Conservation (phyloP, 768 basidiomycete genomes). For the Chalciporus sphaerocephalus region DNA sequence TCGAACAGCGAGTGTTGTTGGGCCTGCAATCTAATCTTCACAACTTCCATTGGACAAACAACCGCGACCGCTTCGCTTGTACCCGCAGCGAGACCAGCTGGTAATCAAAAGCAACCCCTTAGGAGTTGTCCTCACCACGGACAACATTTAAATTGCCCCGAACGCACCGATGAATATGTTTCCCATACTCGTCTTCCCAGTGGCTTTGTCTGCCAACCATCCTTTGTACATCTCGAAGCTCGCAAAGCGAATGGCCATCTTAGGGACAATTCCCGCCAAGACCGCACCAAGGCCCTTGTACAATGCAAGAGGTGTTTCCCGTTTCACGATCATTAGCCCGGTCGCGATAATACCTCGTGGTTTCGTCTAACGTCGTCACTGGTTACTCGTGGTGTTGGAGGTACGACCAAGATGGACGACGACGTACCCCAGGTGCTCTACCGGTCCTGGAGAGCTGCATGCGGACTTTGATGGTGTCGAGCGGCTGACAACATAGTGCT, state of each 20-base stretch:
- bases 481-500: constrained; percentile 84
- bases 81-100: constrained; percentile 92
- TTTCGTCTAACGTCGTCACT: constrained; percentile 56
- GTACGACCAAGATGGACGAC: neutral
- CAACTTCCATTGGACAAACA: constrained; percentile 98
- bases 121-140: neutral
- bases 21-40: constrained; percentile 97
- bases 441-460: constrained; percentile 95
- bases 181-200: constrained; percentile 75
- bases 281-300: constrained; percentile 99
- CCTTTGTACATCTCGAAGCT: constrained; percentile 95
- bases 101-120: neutral
- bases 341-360: constrained; percentile 90
- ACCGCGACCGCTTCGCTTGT: constrained; percentile 93
- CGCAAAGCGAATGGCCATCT: constrained; percentile 99
- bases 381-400: neutral
- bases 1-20: constrained; percentile 97
- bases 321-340: constrained; percentile 76
- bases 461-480: constrained; percentile 99
- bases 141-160: neutral
- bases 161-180: constrained; percentile 81
- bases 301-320: constrained; percentile 91
- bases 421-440: constrained; percentile 73
- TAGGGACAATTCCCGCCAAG: constrained; percentile 93
- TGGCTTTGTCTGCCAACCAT: constrained; percentile 67